Evolutionary conservation across 148 eudicot genomes (phyloP), one percentile per base, ranked within the genome.

Genomic region (Silene latifolia): DNA sequence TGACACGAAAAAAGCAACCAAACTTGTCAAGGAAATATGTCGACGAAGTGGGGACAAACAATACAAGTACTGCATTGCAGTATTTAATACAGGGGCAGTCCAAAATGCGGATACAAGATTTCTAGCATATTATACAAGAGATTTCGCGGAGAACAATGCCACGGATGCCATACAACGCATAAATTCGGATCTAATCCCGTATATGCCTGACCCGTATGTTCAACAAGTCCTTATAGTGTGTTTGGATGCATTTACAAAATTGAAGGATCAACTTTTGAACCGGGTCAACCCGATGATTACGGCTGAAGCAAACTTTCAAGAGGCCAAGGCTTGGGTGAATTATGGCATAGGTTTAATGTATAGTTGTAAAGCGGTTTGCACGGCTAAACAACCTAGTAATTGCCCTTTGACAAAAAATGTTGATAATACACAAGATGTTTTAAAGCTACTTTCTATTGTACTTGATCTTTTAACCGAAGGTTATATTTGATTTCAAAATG

Each of bases 321-420:
- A 74, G 21, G 82, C 78, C 2, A 79, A 69, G 35, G 78, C 78
- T 32, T 79, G 82, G 82, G 82, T 74, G 18, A 42, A 54, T 8
- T 74, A 79, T 63, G 78, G 71, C 0, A 69, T 79, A 13, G 78
- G 78, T 0, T 62, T 69, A 47, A 53, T 69, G 64, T 54, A 71
- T 69, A 68, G 74, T 74, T 79, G 82, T 63, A 69, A 11, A 15
- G 17, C 1, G 13, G 82, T 75, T 39, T 79, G 82, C 7, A 39
- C 11, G 18, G 82, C 44, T 63, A 79, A 70, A 12, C 58, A 73
- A 53, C 18, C 53, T 7, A 15, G 23, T 54, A 15, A 0, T 11
- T 79, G 82, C n/a, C 78, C 75, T 62, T 64, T 79, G 65, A 18
- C 8, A 0, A 18, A 62, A 7, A 53, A 69, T 69, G 8, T 62